Base-by-base conservation (phyloP, 129 eudicot species). In the Helianthus annuus region DNA sequence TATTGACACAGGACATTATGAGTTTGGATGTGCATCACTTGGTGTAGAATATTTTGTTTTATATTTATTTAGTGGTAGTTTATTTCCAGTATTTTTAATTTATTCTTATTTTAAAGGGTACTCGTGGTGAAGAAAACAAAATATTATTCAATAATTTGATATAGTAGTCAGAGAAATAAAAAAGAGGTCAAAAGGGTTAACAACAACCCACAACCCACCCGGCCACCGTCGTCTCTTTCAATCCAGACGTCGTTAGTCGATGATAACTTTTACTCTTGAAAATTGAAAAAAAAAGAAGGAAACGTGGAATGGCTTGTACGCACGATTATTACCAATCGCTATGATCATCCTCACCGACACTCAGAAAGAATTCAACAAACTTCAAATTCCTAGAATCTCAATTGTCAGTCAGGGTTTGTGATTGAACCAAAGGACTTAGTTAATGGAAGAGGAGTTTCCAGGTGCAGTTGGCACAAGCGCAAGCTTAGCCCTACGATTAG, bases 381-480 rank as follows among this genome's bases (percentile, higher is more conserved):
- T 60, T 15, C 69, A 42, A 48, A 51, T 77, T 36, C n/a, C 45
- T 0, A 29, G 4, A 10, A 70, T 7, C 53, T 62, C 29, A 75
- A 49, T 49, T 49, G 5, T 16, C 24, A 71, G 5, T 16, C 24
- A 71, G 1, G 58, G 1, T 8, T 9, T 57, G 0, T 19, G 46
- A 56, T 71, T 24, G 1, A 24, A 24, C 36, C 10, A 42, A 19
- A 24, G n/a, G n/a, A n/a, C n/a, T n/a, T n/a, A 29, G 29, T 24
- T 34, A 29, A 78, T 69, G 72, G 70, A 71, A 40, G 97, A 85
- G 14, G 97, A 92, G 67, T 78, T 87, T 67, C 92, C 97, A 34
- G 97, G 98, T 15, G 80, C 97, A 70, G 17, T 93, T 17, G 98
- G 98, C 39, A 87, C 98, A 15, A 90, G 98, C 63, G 98, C 91